Percentiles rank a stretch among this genome's conserved stretches.
Conservation (phyloP, 305 asterid genomes). For the Solanum aculeatissimum region DNA sequence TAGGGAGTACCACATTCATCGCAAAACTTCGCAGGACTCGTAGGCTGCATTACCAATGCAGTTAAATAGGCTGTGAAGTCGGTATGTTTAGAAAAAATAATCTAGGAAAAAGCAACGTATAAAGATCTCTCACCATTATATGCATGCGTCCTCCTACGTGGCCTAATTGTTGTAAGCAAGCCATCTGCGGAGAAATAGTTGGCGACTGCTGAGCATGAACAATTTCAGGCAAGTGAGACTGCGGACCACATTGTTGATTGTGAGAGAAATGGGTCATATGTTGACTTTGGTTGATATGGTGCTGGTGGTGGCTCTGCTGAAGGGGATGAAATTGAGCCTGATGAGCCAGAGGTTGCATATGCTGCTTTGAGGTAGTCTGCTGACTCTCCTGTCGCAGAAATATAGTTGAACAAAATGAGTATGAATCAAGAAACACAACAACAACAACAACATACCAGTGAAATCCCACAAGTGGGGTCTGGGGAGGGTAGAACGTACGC, state of each 20-base stretch:
- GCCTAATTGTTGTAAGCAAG: slow-evolving; percentile 61
- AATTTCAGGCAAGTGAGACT: slow-evolving; percentile 63
- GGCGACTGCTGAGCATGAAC: slow-evolving; percentile 64
- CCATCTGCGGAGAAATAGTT: slow-evolving; percentile 47
- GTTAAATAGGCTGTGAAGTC: background rate
- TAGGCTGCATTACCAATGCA: slow-evolving; percentile 30
- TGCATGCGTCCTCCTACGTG: slow-evolving; percentile 76
- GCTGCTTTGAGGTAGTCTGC: slow-evolving; percentile 53
- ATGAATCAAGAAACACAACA: background rate
- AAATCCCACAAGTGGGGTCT: no score
- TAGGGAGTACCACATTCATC: slow-evolving; percentile 80
- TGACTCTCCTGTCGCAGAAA: slow-evolving; percentile 28
- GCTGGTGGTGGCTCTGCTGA: slow-evolving; percentile 55
- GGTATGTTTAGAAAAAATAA: background rate
- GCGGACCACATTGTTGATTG: slow-evolving; percentile 61
- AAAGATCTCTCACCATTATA: slow-evolving; percentile 38
- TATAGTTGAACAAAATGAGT: background rate
- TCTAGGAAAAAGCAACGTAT: background rate
- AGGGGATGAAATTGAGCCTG: slow-evolving; percentile 63
- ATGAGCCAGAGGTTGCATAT: slow-evolving; percentile 50
- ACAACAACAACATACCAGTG: no score
- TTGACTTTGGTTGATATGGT: slow-evolving; percentile 49
- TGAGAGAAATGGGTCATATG: slow-evolving; percentile 54
- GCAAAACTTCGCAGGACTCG: slow-evolving; percentile 83
- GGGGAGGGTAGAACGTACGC: no score